Base-by-base conservation (phyloP, 768 basidiomycete genomes). In the Crassisporium funariophilum region DNA sequence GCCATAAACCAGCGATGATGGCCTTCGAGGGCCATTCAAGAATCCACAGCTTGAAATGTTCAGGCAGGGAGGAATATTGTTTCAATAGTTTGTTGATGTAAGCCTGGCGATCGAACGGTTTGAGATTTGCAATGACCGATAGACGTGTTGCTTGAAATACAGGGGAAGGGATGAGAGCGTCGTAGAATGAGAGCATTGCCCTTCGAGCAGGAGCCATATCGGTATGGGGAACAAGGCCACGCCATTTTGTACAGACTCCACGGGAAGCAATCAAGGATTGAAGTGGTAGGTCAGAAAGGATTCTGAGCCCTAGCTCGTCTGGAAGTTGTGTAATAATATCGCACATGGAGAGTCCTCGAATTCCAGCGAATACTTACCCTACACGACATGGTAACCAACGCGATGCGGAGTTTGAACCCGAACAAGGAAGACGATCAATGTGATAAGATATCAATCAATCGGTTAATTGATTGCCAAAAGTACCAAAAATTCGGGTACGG, bases 401-500 rank as follows among this genome's bases (percentile, higher is more conserved):
- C n/a, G n/a, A n/a, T n/a, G n/a, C n/a, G n/a, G n/a, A n/a, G n/a
- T n/a, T n/a, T n/a, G n/a, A n/a, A n/a, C n/a, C n/a, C n/a, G n/a
- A n/a, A n/a, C n/a, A n/a, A n/a, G n/a, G n/a, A n/a, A n/a, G n/a
- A n/a, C n/a, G n/a, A n/a, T n/a, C n/a, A n/a, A n/a, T n/a, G n/a
- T n/a, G n/a, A n/a, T n/a, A n/a, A n/a, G n/a, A n/a, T n/a, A n/a
- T n/a, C n/a, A n/a, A n/a, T n/a, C n/a, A n/a, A n/a, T n/a, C n/a
- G n/a, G n/a, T n/a, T n/a, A n/a, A n/a, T n/a, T n/a, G n/a, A n/a
- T n/a, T n/a, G n/a, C n/a, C n/a, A n/a, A n/a, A n/a, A n/a, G n/a
- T n/a, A n/a, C n/a, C 55, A 59, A 61, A 55, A 56, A 27, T 73
- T 76, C 72, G 68, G 73, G 64, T 74, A 77, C 74, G 73, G 72